These are phyloP conservation scores for Apiotrichum gamsii DNA, from an alignment of 1,284 basidiomycete species.

Conservation along the genomic window DNA sequence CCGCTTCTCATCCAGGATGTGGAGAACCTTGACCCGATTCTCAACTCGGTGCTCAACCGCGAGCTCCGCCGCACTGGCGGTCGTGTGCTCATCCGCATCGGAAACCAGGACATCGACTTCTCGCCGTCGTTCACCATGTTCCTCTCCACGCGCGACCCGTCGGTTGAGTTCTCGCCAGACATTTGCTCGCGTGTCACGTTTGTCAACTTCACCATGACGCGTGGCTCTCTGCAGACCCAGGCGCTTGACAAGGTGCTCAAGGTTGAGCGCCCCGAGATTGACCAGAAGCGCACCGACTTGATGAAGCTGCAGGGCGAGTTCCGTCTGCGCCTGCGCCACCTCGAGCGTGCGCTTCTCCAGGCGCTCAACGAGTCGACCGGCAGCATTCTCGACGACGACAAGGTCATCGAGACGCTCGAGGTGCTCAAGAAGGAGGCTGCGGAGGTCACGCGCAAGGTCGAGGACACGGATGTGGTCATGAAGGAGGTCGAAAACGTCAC, in stretches of 20 bases:
- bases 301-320: conserved; percentile 99
- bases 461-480: conserved; percentile 95
- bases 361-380: conserved; percentile 95
- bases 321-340: conserved; percentile 79
- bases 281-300: conserved; percentile 92
- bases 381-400: conserved; percentile 98
- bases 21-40: conserved; percentile 93
- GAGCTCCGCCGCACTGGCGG: conserved; percentile 94
- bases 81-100: conserved; percentile 92
- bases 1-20: conserved; percentile 96
- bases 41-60: conserved; percentile 95
- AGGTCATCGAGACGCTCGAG: conserved; percentile 95
- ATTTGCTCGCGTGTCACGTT: conserved; percentile 98
- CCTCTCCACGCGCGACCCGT: conserved; percentile 93
- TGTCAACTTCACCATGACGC: conserved; percentile 99
- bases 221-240: conserved; percentile 95
- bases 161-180: conserved; percentile 94
- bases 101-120: conserved; percentile 99
- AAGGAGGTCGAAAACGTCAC: conserved; percentile 93
- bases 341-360: conserved; percentile 89
- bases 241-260: conserved; percentile 95
- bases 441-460: conserved; percentile 93
- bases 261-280: conserved; percentile 93
- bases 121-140: conserved; percentile 99
- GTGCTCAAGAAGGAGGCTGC: conserved; percentile 95